Base-by-base conservation (phyloP, 2,329 filamentous ascomycete genomes). In the Huntiella omanensis region DNA sequence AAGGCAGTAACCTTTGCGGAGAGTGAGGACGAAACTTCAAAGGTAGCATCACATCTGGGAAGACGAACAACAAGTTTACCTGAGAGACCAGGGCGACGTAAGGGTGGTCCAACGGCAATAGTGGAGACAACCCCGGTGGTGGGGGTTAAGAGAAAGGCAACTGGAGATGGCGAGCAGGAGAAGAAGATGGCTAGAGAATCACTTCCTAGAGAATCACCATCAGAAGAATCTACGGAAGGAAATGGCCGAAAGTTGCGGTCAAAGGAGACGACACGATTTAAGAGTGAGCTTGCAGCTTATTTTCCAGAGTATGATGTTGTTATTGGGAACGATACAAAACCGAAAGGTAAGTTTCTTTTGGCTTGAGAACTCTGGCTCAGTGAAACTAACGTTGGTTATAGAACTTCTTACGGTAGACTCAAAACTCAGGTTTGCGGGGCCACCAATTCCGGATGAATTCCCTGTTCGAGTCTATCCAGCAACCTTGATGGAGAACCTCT, bases 231-330 rank as follows among this genome's bases (percentile, higher is more conserved):
- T 28, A 28, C 22, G 4, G 22, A 28, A 10, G 22, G 22, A 54
- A 80, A 83, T 53, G 77, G 87, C 52, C 71, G 73, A 56, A 88
- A 85, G 58, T 66, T 95, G 59, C 75, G 88, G 52, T 93, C 85
- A 45, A 83, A 92, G 56, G 85, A 93, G 55, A 82, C 80, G 8
- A 80, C 80, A 44, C 73, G 84, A 54, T 80, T 86, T 63, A 94
- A 92, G 69, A 95, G 86, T 62, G 87, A 95, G 58, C 70, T 96
- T 51, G 80, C 86, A 34, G 73, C 77, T 41, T 96, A 94, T 63
- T 95, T 96, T 57, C 78, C 83, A 45, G 87, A 92, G 57, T 96
- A 94, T 61, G 87, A 95, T 62, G 84, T 93, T 59, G 75, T 95
- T 53, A 85, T 96, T 63, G 86, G 83, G 51, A 83, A 92, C 58